Evolutionary conservation across 1,284 basidiomycete genomes (phyloP).

Genomic region (Ustilago cynodontis): DNA sequence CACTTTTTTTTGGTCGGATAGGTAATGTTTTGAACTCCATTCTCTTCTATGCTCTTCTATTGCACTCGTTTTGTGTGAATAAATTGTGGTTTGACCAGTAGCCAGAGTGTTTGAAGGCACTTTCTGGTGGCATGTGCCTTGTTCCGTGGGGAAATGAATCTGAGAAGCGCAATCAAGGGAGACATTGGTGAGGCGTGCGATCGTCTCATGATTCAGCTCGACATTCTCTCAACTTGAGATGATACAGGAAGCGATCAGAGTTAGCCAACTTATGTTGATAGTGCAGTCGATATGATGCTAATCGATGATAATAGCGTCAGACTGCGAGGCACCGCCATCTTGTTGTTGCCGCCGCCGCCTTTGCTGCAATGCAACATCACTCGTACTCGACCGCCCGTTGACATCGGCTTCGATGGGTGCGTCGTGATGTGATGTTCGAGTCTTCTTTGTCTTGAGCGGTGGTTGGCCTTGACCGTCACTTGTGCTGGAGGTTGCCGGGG

Average conservation of each 20-base stretch:
- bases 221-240: neutral
- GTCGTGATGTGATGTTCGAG: neutral
- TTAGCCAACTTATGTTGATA: neutral
- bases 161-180: no score
- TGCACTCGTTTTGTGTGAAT: neutral
- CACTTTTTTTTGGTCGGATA: no score
- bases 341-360: neutral
- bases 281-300: neutral
- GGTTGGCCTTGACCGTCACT: neutral
- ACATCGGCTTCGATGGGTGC: neutral
- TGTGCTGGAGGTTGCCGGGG: constrained; percentile 4
- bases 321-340: constrained; percentile 14
- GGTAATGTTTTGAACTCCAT: no score
- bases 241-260: neutral
- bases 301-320: constrained; percentile 29
- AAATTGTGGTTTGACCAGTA: neutral
- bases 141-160: no score
- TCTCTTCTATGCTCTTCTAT: neutral
- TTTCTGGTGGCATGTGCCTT: no score
- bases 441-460: constrained; percentile 5
- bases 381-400: neutral
- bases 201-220: no score
- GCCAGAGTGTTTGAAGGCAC: neutral
- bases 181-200: no score
- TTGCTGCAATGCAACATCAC: neutral